Base-by-base conservation (phyloP, 2,329 filamentous ascomycete species). In the Boeremia exigua region DNA sequence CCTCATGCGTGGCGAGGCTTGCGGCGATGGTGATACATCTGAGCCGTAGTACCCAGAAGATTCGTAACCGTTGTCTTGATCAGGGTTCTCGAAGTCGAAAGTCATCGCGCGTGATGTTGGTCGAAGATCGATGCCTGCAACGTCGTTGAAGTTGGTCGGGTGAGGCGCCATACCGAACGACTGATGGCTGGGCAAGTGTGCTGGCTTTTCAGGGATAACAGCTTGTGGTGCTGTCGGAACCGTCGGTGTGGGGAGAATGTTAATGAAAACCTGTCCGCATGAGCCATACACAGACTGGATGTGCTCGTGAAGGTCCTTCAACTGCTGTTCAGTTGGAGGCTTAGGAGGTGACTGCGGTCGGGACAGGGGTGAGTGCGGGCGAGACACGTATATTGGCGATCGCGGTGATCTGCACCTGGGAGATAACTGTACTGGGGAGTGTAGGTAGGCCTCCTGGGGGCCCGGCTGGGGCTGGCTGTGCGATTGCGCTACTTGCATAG, bases 401-500 rank as follows among this genome's bases (percentile, higher is more conserved):
- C 66, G 71, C 32, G 72, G 72, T 44, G 70, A 73, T 44, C 66
- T 59, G 48, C 70, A 73, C 43, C 67, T 60, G 62, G 69, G 67
- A 65, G 69, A 70, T 53, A 68, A 67, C 67, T 74, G 73, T 72
- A 74, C 69, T 75, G 72, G 68, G 63, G 73, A 74, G 56, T 53
- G 67, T 61, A 73, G 60, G 62, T 71, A 69, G 71, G 70, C 49
- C 71, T 72, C 68, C 58, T 79, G 75, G 71, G 77, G 82, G 84
- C 89, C 88, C 86, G 89, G 89, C 86, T 90, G 87, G 85, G 86
- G 85, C 84, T 87, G 84, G 85, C 86, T 86, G 82, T 92, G 90
- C 88, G 91, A 87, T 86, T 94, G 91, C 87, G 89, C 85, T 90
- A 91, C 90, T 88, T 88, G 89, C 88, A 92, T 85, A 80, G 86